These are phyloP conservation scores for Immersiporthe knoxdaviesiana DNA, from an alignment of 2,329 filamentous ascomycete species.

Conservation along the genomic window DNA sequence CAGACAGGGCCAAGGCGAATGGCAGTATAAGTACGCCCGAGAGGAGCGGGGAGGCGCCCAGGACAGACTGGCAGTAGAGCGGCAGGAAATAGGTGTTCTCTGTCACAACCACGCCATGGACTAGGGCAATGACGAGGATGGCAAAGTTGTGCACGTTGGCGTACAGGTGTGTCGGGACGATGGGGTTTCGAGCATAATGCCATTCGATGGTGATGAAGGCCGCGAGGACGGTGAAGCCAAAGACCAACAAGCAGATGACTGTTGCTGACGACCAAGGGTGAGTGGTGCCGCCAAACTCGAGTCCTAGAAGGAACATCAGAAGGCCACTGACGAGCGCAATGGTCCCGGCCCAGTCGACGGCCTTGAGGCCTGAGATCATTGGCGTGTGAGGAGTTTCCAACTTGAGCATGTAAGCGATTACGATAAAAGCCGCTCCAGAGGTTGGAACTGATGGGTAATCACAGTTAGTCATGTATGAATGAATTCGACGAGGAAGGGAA, in stretches of 20 bases:
- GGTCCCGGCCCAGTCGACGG: conserved; percentile 62
- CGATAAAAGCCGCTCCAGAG: conserved; percentile 47
- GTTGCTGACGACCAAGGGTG: conserved; percentile 76
- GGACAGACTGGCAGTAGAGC: conserved; percentile 80
- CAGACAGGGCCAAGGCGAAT: conserved; percentile 52
- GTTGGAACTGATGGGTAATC: conserved; percentile 37
- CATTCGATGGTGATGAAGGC: conserved; percentile 76
- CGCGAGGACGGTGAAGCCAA: conserved; percentile 65
- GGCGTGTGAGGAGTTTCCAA: conserved; percentile 70
- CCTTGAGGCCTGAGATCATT: conserved; percentile 62
- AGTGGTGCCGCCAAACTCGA: conserved; percentile 79
- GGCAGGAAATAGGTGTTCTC: conserved; percentile 74
- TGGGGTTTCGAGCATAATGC: conserved; percentile 73
- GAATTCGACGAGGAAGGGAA: neutral
- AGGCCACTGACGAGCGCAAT: conserved; percentile 72
- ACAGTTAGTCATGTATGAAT: neutral
- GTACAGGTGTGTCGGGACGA: conserved; percentile 78
- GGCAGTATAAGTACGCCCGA: conserved; percentile 68
- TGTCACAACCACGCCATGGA: neutral
- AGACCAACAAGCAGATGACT: conserved; percentile 77
- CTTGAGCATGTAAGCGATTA: conserved; percentile 65
- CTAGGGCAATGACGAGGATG: conserved; percentile 69
- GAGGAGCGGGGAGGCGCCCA: conserved; percentile 71
- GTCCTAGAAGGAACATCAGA: conserved; percentile 82
- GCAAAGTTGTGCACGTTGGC: conserved; percentile 70